Percentiles rank a stretch among this genome's conserved stretches.
Evolutionary conservation across 2,329 filamentous ascomycete species (phyloP).

Genomic region (Achaetomium macrosporum): DNA sequence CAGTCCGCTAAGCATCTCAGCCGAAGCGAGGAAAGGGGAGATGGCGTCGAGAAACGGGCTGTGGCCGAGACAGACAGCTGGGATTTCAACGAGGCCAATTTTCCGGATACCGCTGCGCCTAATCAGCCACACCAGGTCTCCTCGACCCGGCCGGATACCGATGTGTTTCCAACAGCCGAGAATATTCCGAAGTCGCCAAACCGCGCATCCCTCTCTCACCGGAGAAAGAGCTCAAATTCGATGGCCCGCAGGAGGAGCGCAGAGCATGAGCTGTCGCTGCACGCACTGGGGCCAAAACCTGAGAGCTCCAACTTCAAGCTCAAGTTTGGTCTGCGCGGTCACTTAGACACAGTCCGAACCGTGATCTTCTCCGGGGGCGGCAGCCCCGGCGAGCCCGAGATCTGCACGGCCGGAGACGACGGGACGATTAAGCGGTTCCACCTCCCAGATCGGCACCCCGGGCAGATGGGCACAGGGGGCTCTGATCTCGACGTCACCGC

Average conservation of each 20-base stretch:
- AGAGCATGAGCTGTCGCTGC: slow-evolving; percentile 57
- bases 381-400: slow-evolving; percentile 90
- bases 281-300: slow-evolving; percentile 46
- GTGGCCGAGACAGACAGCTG: slow-evolving; percentile 66
- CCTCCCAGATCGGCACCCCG: slow-evolving; percentile 70
- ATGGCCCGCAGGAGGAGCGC: slow-evolving; percentile 64
- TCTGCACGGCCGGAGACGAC: slow-evolving; percentile 93
- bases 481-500: slow-evolving; percentile 87
- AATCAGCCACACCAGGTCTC: slow-evolving; percentile 40
- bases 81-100: slow-evolving; percentile 84
- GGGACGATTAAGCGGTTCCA: slow-evolving; percentile 96
- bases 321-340: slow-evolving; percentile 83
- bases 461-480: slow-evolving; percentile 40
- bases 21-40: slow-evolving; percentile 36
- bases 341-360: slow-evolving; percentile 87
- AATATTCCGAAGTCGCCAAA: slow-evolving; percentile 75
- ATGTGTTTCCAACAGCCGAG: slow-evolving; percentile 78
- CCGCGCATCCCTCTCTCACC: slow-evolving; percentile 60
- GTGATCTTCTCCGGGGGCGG: slow-evolving; percentile 97
- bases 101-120: slow-evolving; percentile 50
- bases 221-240: slow-evolving; percentile 78
- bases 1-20: slow-evolving; percentile 34
- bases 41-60: slow-evolving; percentile 42
- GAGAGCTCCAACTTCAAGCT: slow-evolving; percentile 84
- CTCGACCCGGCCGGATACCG: slow-evolving; percentile 71